Evolutionary conservation across 192 early-diverging fungal genomes (phyloP), one percentile per base, ranked within the genome.

Genomic region (Coemansia sp.): DNA sequence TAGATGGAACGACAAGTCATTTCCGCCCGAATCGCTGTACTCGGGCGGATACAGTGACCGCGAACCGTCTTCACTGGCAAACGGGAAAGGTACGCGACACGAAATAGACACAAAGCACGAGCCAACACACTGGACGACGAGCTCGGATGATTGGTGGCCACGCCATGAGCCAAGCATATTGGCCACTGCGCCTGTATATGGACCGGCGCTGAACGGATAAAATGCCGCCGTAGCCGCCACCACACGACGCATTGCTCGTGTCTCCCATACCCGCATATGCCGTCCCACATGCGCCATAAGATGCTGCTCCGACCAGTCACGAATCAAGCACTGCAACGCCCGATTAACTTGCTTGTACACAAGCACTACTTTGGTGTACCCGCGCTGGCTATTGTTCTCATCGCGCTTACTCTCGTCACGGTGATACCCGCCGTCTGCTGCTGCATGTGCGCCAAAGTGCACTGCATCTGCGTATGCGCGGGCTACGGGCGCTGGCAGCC

Each of bases 241-340:
- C 38, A 80, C 59, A 16, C 72, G 72, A 16, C 77, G 71, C 58
- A 80, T 6, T 0, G 68, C 38, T 11, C 64, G 61, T 53, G 69
- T 68, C 77, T 80, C 77, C 77, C 77, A 80, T 9, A 52, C 62
- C 14, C 57, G 53, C 68, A 80, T 62, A n/a, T 80, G 60, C 9
- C 77, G 77, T 16, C 61, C 72, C 23, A 80, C 61, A 26, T 80
- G 77, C n/a, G 72, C 65, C 77, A 80, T 80, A 38, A 80, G 49
- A 19, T 80, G 77, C 31, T 74, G 77, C 72, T 80, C 77, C 2
- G 77, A 67, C 77, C 77, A 80, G 58, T 80, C 77, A 3, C 77
- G 64, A 17, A 80, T 80, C 47, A 80, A 62, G 47, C 77, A 62
- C 62, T 71, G 77, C 49, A 80, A 21, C 21, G 77, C 77, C n/a